Percentiles rank a stretch among this genome's conserved stretches.
Evolutionary conservation across 176 grass and related monocot genomes (phyloP).

Genomic region (Carex pumila): DNA sequence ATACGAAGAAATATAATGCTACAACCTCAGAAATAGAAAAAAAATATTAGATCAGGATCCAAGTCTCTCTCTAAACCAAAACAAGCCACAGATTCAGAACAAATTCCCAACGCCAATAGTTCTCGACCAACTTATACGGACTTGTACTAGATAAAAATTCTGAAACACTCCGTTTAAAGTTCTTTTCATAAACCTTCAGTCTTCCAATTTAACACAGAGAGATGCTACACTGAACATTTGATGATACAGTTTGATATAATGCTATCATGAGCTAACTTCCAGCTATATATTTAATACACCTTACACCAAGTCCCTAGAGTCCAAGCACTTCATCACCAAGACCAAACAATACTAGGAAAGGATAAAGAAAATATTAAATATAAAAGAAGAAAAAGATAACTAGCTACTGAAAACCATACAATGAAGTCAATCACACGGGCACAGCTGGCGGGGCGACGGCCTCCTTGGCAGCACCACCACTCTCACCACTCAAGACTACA

Average conservation of each 20-base stretch:
- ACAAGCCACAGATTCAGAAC: neutral
- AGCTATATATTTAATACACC: neutral
- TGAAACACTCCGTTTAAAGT: neutral
- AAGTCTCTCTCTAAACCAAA: neutral
- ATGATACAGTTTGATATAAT: neutral
- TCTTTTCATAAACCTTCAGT: neutral
- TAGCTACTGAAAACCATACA: conserved; percentile 10
- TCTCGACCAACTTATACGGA: neutral
- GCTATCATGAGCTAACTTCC: conserved; percentile 2
- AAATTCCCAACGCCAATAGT: neutral
- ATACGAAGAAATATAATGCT: too few relatives aligned
- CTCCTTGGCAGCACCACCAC: conserved; percentile 31
- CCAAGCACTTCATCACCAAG: neutral
- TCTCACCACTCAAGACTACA: conserved; percentile 60
- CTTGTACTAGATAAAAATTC: neutral
- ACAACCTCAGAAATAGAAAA: too few relatives aligned
- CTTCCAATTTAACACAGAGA: neutral
- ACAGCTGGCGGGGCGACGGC: neutral
- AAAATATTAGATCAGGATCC: too few relatives aligned
- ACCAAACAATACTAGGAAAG: neutral
- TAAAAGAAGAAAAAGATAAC: neutral
- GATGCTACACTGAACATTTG: neutral
- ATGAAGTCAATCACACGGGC: conserved; percentile 11
- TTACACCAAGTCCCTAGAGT: neutral
- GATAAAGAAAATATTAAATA: neutral